These are phyloP conservation scores for Pseudopyricularia javanii DNA, from an alignment of 2,329 filamentous ascomycete species.

Conservation along the genomic window DNA sequence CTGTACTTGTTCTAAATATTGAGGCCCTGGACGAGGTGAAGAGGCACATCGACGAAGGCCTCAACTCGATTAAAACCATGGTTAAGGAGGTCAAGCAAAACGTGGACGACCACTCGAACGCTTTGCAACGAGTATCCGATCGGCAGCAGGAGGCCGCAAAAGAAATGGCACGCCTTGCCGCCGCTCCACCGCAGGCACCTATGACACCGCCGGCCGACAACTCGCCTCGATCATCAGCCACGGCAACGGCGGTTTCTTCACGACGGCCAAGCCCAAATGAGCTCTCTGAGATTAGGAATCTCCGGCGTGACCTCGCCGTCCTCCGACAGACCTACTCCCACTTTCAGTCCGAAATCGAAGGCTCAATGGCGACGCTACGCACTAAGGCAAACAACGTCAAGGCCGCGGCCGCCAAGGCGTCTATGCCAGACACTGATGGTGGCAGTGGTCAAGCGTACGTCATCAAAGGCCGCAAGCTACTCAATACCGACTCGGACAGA, in stretches of 20 bases:
- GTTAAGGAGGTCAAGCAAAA: constrained; percentile 80
- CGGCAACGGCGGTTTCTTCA: constrained; percentile 22
- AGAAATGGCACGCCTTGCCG: constrained; percentile 58
- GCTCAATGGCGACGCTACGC: constrained; percentile 74
- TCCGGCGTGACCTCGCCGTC: constrained; percentile 81
- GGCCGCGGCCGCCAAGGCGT: constrained; percentile 55
- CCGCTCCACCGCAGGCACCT: constrained; percentile 26
- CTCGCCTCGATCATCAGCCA: constrained; percentile 6
- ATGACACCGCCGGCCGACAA: constrained; percentile 26
- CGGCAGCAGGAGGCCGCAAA: constrained; percentile 81
- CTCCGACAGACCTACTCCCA: constrained; percentile 86
- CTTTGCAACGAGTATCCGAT: constrained; percentile 78
- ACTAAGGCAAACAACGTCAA: constrained; percentile 76
- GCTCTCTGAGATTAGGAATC: constrained; percentile 63
- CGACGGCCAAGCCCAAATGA: constrained; percentile 30
- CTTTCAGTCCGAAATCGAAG: constrained; percentile 79
- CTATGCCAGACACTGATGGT: constrained; percentile 59
- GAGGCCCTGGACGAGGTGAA: constrained; percentile 94
- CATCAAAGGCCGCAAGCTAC: constrained; percentile 71
- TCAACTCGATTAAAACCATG: constrained; percentile 66
- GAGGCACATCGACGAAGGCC: constrained; percentile 84
- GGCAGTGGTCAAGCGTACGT: constrained; percentile 80
- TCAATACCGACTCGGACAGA: constrained; percentile 78
- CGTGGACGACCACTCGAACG: constrained; percentile 69
- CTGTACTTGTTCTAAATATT: constrained; percentile 88